Evolutionary conservation across 2,329 filamentous ascomycete species (phyloP).

Genomic region (Metarhizium anisopliae): DNA sequence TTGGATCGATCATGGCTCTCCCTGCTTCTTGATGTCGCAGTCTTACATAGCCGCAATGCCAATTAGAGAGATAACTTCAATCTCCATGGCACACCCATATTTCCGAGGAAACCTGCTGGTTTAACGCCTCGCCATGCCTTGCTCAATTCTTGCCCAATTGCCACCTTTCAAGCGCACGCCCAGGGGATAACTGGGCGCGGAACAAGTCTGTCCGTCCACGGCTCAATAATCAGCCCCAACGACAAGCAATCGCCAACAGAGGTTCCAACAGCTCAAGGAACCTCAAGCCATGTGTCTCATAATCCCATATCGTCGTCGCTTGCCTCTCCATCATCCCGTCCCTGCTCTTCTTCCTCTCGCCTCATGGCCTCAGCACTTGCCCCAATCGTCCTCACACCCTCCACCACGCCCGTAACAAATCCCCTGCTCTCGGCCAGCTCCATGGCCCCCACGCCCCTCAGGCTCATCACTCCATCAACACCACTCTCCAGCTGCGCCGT

Average conservation of each 20-base stretch:
- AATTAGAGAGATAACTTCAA: too few relatives aligned
- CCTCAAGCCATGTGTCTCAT: constrained; percentile 10
- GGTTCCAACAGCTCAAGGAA: not conserved
- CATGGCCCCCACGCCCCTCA: constrained; percentile 79
- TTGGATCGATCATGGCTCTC: too few relatives aligned
- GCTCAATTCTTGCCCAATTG: too few relatives aligned
- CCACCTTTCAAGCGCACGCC: too few relatives aligned
- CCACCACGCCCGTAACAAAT: constrained; percentile 78
- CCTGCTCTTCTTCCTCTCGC: constrained; percentile 66
- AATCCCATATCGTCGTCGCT: constrained; percentile 46
- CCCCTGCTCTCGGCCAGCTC: constrained; percentile 81
- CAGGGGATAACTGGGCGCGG: too few relatives aligned
- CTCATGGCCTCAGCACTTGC: constrained; percentile 69
- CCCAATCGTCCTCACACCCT: constrained; percentile 77
- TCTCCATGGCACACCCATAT: too few relatives aligned
- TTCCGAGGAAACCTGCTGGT: too few relatives aligned
- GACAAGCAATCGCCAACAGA: not conserved
- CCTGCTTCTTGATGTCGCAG: too few relatives aligned
- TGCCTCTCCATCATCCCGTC: constrained; percentile 51
- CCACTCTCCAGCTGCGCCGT: constrained; percentile 63
- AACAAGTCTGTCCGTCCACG: too few relatives aligned
- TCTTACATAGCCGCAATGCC: too few relatives aligned
- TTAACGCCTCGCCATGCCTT: too few relatives aligned
- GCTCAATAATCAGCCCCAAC: not conserved
- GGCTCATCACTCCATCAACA: constrained; percentile 59